These are phyloP conservation scores for Suillus variegatus DNA, from an alignment of 768 basidiomycete genomes.

Conservation along the genomic window DNA sequence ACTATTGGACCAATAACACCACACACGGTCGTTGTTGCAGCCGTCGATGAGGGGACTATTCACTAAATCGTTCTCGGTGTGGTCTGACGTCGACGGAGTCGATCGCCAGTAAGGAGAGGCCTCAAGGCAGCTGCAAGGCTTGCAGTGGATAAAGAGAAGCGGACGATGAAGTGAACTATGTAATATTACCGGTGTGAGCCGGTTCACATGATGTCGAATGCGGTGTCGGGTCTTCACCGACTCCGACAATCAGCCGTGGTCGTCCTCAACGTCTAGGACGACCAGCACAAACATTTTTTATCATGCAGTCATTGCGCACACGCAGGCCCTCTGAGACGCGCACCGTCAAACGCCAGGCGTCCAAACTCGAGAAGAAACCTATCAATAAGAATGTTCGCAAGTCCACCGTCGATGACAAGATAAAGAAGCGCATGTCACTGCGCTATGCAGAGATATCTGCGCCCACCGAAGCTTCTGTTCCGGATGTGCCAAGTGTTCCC, in stretches of 20 bases:
- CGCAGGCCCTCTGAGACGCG: constrained; percentile 50
- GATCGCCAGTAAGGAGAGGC: constrained; percentile 3
- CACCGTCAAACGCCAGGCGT: constrained; percentile 32
- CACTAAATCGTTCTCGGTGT: neutral
- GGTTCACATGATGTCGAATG: neutral
- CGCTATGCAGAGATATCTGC: constrained; percentile 86
- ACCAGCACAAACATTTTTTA: neutral
- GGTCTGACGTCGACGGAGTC: constrained; percentile 3
- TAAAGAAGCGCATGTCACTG: constrained; percentile 95
- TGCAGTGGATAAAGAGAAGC: constrained; percentile 1
- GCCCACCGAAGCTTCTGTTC: constrained; percentile 58
- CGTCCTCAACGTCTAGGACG: neutral
- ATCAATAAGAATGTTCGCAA: constrained; percentile 46
- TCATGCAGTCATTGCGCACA: constrained; percentile 59
- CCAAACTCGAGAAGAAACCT: constrained; percentile 31
- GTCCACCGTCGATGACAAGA: constrained; percentile 75
- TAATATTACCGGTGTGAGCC: neutral
- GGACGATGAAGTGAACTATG: neutral
- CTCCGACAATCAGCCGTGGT: neutral
- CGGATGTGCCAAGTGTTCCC: constrained; percentile 61
- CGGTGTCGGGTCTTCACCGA: neutral
- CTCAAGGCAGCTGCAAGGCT: constrained; percentile 2
- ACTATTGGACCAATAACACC: constrained; percentile 4
- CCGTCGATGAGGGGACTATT: neutral
- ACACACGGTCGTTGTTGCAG: constrained; percentile 2